Conservation (phyloP, 352 stramenopile genomes). For the Pythium utonaiense region DNA sequence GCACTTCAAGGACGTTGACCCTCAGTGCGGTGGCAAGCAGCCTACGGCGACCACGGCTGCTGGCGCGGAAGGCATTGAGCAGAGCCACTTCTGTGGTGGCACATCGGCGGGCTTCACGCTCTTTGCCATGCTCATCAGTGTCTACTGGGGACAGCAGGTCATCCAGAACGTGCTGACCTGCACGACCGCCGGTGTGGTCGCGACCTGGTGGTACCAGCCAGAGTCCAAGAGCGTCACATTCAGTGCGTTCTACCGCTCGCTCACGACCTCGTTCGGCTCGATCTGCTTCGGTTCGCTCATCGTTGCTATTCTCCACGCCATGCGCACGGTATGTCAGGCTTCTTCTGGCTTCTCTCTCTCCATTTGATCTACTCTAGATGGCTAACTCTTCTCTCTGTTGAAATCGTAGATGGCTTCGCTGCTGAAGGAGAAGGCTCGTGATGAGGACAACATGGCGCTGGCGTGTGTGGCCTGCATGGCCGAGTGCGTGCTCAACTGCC, state of each 20-base stretch:
- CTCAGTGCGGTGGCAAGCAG: conserved; percentile 48
- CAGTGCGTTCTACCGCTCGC: conserved; percentile 70
- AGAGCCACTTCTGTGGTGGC: conserved; percentile 53
- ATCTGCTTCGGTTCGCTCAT: conserved; percentile 84
- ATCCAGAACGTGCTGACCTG: conserved; percentile 83
- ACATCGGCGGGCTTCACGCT: conserved; percentile 49
- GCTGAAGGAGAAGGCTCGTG: conserved; percentile 58
- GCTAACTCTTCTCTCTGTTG: conserved; percentile 6
- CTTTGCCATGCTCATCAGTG: conserved; percentile 80
- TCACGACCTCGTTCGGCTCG: conserved; percentile 82
- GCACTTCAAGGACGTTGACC: conserved; percentile 62
- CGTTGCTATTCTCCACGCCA: conserved; percentile 75
- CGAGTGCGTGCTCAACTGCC: conserved; percentile 81
- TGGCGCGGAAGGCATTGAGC: background rate
- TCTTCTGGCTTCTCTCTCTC: background rate
- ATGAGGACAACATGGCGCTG: conserved; percentile 73
- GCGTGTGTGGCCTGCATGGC: conserved; percentile 84
- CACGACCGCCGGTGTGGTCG: conserved; percentile 73
- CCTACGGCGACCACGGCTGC: conserved; percentile 6
- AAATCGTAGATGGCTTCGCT: conserved; percentile 50
- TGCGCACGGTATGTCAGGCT: conserved; percentile 52
- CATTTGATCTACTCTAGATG: background rate
- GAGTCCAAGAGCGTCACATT: conserved; percentile 49
- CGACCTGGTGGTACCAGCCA: conserved; percentile 84
- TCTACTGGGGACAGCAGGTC: conserved; percentile 85